Percentiles rank a stretch among this genome's conserved stretches.
Conservation (phyloP, 2,329 filamentous ascomycete genomes). For the Biscogniauxia marginata region DNA sequence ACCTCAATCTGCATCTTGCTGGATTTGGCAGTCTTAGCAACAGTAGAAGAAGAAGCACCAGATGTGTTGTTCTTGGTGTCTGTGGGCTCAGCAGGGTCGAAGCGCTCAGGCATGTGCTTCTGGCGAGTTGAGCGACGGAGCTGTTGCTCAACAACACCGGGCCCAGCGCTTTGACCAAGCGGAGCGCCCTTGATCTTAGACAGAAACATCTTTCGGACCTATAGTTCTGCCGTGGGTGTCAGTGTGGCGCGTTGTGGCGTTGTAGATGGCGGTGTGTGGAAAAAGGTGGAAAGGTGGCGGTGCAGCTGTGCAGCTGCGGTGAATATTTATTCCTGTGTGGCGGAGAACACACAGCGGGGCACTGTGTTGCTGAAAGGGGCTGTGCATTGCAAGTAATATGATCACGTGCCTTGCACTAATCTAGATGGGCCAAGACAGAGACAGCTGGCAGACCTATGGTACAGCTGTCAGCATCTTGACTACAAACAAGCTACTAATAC, state of each 20-base stretch:
- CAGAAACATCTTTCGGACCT: neutral
- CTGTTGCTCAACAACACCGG: neutral
- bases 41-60: neutral
- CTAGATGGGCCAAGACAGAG: too few relatives aligned
- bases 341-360: too few relatives aligned
- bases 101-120: neutral
- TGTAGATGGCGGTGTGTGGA: neutral
- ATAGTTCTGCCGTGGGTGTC: neutral
- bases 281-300: too few relatives aligned
- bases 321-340: too few relatives aligned
- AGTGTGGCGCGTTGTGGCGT: too few relatives aligned
- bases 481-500: too few relatives aligned
- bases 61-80: neutral
- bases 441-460: too few relatives aligned
- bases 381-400: too few relatives aligned
- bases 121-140: neutral
- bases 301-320: too few relatives aligned
- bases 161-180: neutral
- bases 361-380: too few relatives aligned
- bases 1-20: conserved; percentile 31
- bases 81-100: neutral
- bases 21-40: neutral
- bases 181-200: neutral
- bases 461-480: too few relatives aligned
- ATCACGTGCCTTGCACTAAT: too few relatives aligned